Evolutionary conservation across 257 asterid species (phyloP).

Genomic region (Anisodus tanguticus): DNA sequence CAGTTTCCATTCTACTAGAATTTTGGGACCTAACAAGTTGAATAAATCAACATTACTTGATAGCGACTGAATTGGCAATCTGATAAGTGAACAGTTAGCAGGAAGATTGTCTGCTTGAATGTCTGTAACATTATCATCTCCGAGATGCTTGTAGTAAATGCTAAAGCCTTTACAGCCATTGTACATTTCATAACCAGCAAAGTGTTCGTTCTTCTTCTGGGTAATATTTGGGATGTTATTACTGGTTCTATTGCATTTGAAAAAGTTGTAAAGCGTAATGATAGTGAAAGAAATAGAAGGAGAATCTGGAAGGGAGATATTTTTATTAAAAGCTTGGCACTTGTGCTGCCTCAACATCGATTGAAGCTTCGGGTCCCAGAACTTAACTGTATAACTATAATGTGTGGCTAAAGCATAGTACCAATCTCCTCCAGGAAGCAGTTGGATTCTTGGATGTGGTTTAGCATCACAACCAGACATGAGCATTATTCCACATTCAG

Average conservation of each 20-base stretch:
- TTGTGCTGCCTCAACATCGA: not conserved
- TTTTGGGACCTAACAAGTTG: not conserved
- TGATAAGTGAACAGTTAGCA: not conserved
- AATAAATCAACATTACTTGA: not conserved
- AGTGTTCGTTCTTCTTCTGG: not conserved
- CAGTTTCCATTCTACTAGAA: not conserved
- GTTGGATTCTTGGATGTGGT: not conserved
- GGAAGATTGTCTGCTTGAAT: not conserved
- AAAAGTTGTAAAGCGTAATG: too few species aligned
- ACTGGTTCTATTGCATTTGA: too few species aligned
- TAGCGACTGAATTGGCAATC: not conserved
- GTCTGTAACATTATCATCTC: not conserved
- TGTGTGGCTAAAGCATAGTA: not conserved
- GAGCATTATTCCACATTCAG: not conserved
- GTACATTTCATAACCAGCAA: not conserved
- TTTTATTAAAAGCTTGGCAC: not conserved
- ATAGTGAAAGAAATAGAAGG: not conserved
- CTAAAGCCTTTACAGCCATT: not conserved
- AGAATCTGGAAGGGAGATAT: not conserved
- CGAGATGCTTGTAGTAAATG: not conserved
- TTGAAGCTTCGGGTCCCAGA: not conserved
- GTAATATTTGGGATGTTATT: too few species aligned
- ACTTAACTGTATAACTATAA: not conserved
- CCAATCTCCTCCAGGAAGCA: conserved; percentile 15
- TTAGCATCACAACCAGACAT: not conserved